Conservation (phyloP, 208 protist species). For the Herpetomonas tarakana region DNA sequence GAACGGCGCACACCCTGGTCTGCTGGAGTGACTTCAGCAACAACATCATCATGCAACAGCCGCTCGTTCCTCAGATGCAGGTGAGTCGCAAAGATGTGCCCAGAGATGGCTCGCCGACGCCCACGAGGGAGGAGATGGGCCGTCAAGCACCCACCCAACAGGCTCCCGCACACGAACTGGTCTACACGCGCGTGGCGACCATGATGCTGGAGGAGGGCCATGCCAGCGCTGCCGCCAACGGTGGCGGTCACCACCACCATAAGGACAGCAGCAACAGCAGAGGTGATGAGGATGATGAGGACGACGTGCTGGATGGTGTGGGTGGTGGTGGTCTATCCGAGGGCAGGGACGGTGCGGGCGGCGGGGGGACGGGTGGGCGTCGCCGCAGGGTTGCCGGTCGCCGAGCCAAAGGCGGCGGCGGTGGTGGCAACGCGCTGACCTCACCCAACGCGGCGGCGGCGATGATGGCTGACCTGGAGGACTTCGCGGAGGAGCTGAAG, state of each 20-base stretch:
- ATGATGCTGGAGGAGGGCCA: conserved; percentile 44
- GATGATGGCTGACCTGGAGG: conserved; percentile 33
- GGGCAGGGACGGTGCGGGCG: conserved; percentile 22
- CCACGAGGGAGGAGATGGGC: not conserved
- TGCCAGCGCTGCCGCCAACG: conserved; percentile 2
- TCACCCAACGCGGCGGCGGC: conserved; percentile 14
- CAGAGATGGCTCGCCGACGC: not conserved
- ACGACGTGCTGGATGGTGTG: not conserved
- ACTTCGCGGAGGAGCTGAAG: conserved; percentile 34
- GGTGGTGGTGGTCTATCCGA: conserved; percentile 10
- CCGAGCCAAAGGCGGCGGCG: conserved; percentile 3
- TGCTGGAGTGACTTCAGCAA: conserved; percentile 81
- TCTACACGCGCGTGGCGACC: conserved; percentile 41
- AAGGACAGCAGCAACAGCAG: not conserved
- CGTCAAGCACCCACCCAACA: no score
- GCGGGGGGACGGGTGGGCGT: not conserved
- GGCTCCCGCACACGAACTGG: conserved; percentile 10
- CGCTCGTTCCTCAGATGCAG: conserved; percentile 12
- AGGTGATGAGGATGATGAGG: not conserved
- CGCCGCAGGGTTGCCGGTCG: conserved; percentile 9
- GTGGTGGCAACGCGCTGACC: conserved; percentile 12
- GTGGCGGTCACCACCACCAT: not conserved
- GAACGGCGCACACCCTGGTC: conserved; percentile 20
- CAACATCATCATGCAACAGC: conserved; percentile 65
- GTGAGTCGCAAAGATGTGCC: conserved; percentile 7